A percentile compares a stretch with the other conserved stretches of the same genome.
Evolutionary conservation across 768 basidiomycete genomes (phyloP).

Genomic region (Lyophyllum shimeji): DNA sequence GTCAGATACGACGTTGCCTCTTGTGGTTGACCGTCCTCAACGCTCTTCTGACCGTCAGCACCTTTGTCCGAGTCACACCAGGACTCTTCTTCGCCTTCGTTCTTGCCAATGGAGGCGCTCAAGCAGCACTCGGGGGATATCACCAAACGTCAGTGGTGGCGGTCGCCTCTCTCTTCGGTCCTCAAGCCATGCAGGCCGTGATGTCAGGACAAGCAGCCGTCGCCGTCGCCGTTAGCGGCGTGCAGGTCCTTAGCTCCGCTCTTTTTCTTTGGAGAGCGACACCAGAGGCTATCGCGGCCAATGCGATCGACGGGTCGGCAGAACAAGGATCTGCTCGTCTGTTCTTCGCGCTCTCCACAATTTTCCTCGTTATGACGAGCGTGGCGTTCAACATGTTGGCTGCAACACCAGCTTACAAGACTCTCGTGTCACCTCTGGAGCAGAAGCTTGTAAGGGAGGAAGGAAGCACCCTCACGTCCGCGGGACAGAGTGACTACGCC

Average conservation of each 20-base stretch:
- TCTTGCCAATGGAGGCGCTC: conserved; percentile 55
- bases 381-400: conserved; percentile 57
- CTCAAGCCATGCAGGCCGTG: conserved; percentile 66
- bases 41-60: conserved; percentile 63
- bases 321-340: conserved; percentile 70
- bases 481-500: conserved; percentile 20
- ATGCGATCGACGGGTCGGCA: conserved; percentile 42
- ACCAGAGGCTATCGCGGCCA: conserved; percentile 21
- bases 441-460: conserved; percentile 24
- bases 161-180: conserved; percentile 80
- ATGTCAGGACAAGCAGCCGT: conserved; percentile 87
- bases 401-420: conserved; percentile 57
- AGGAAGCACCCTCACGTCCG: conserved; percentile 33
- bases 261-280: conserved; percentile 53
- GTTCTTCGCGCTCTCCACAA: conserved; percentile 70
- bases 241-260: conserved; percentile 68
- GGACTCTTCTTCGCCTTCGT: conserved; percentile 65
- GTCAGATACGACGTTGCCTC: conserved; percentile 52
- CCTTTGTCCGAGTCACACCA: conserved; percentile 53
- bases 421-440: conserved; percentile 50
- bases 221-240: conserved; percentile 75
- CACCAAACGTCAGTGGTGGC: conserved; percentile 78
- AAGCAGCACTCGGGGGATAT: conserved; percentile 68
- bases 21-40: conserved; percentile 52
- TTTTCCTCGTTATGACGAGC: conserved; percentile 60